Percentiles rank a stretch among this genome's conserved stretches.
Conservation (phyloP, 345 rosid species). For the Citrus reticulata region DNA sequence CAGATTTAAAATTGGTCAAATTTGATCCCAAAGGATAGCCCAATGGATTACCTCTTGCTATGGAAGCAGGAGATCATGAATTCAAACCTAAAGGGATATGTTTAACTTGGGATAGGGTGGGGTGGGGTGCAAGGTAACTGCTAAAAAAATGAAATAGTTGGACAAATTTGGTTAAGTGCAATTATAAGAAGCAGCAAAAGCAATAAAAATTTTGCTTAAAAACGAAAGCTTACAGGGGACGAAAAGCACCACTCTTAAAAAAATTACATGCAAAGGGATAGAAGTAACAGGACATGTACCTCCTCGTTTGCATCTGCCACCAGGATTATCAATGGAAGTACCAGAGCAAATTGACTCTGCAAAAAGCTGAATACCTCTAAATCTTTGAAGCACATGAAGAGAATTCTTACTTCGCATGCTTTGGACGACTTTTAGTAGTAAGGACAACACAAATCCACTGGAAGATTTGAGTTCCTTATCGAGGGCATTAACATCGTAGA, state of each 20-base stretch:
- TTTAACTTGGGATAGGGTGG: neutral
- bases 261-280: constrained; percentile 9
- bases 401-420: constrained; percentile 49
- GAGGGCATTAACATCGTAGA: constrained; percentile 43
- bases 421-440: constrained; percentile 62
- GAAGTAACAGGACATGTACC: constrained; percentile 32
- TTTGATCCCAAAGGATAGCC: neutral
- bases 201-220: neutral
- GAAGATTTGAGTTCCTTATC: constrained; percentile 70
- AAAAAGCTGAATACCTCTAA: constrained; percentile 70
- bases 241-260: neutral
- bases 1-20: neutral
- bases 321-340: constrained; percentile 35
- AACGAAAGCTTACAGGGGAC: neutral
- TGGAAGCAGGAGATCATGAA: neutral
- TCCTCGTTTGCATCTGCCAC: constrained; percentile 31
- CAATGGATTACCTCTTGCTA: neutral
- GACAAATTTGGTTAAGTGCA: neutral
- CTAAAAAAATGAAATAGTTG: neutral
- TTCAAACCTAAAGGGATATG: neutral
- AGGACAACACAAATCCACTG: constrained; percentile 63
- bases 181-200: neutral
- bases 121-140: neutral
- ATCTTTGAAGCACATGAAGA: constrained; percentile 79
- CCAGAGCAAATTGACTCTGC: constrained; percentile 74